phyloP scores from a whole-genome alignment of 805 yeast genomes.

The Groenewaldozyma salmanticensis region DNA sequence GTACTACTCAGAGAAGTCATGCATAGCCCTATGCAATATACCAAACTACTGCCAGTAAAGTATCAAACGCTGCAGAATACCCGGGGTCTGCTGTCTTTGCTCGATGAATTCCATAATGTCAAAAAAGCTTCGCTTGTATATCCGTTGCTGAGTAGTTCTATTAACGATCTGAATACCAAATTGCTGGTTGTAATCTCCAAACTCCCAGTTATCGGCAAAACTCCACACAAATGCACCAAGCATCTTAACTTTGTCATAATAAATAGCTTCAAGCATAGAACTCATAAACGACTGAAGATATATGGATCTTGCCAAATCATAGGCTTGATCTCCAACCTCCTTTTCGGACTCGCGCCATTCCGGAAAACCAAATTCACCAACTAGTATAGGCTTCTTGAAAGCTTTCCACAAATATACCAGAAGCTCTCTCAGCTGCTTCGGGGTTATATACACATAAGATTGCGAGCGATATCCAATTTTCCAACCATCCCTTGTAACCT shows the following conservation, averaged over 20 bases:
- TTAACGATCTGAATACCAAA: conserved; percentile 13
- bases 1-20: not conserved
- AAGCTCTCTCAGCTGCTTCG: not conserved
- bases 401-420: conserved; percentile 4
- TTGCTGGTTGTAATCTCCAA: conserved; percentile 12
- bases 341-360: conserved; percentile 24
- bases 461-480: not conserved
- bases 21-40: too few relatives aligned
- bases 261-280: conserved; percentile 18
- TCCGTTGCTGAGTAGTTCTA: conserved; percentile 17
- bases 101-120: not conserved
- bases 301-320: conserved; percentile 23
- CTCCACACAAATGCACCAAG: conserved; percentile 28
- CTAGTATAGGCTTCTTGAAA: conserved; percentile 14
- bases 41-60: too few relatives aligned
- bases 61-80: not conserved
- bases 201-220: conserved; percentile 28
- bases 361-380: conserved; percentile 28
- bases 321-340: conserved; percentile 19
- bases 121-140: not conserved
- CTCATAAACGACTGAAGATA: conserved; percentile 24
- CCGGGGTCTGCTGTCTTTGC: not conserved
- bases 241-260: conserved; percentile 21
- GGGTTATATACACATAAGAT: not conserved
- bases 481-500: not conserved